phyloP scores from a whole-genome alignment of 768 basidiomycete genomes.

The Lactarius hengduanensis region DNA sequence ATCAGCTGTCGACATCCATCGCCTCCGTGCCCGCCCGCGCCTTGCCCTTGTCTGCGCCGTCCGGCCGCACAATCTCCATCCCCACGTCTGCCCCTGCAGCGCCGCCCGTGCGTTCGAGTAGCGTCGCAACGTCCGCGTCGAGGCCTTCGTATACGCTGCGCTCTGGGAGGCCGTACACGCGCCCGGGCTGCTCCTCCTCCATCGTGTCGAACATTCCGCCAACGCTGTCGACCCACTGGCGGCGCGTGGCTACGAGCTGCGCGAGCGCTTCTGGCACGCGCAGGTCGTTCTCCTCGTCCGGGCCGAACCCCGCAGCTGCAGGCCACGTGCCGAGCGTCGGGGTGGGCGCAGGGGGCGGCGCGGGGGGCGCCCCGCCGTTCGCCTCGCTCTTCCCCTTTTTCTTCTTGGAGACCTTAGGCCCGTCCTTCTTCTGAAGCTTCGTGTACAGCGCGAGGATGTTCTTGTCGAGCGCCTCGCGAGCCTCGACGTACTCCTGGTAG shows the following conservation, averaged over 20 bases:
- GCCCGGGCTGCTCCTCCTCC: constrained; percentile 59
- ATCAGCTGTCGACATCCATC: constrained; percentile 62
- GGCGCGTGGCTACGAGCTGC: constrained; percentile 71
- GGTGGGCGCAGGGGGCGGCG: constrained; percentile 19
- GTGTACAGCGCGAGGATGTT: constrained; percentile 71
- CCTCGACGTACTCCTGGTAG: constrained; percentile 87
- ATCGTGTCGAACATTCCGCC: constrained; percentile 75
- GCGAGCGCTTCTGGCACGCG: constrained; percentile 65
- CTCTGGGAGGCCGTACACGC: constrained; percentile 76
- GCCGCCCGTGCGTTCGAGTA: constrained; percentile 34
- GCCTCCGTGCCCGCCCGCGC: constrained; percentile 51
- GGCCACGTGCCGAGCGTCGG: constrained; percentile 56
- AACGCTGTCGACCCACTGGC: constrained; percentile 75
- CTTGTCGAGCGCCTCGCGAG: constrained; percentile 84
- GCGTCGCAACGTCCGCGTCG: constrained; percentile 56
- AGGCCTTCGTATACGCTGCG: constrained; percentile 74
- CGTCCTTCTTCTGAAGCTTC: constrained; percentile 82
- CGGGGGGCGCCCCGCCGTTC: constrained; percentile 29
- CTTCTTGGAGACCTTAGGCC: constrained; percentile 65
- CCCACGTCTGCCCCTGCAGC: constrained; percentile 31
- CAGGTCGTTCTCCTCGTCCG: constrained; percentile 63
- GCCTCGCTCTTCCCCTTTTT: constrained; percentile 52
- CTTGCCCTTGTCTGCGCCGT: constrained; percentile 53
- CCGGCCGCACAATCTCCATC: constrained; percentile 29
- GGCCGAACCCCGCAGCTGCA: constrained; percentile 66